phyloP scores from a whole-genome alignment of 2,329 filamentous ascomycete genomes.

The Talaromyces sp. region DNA sequence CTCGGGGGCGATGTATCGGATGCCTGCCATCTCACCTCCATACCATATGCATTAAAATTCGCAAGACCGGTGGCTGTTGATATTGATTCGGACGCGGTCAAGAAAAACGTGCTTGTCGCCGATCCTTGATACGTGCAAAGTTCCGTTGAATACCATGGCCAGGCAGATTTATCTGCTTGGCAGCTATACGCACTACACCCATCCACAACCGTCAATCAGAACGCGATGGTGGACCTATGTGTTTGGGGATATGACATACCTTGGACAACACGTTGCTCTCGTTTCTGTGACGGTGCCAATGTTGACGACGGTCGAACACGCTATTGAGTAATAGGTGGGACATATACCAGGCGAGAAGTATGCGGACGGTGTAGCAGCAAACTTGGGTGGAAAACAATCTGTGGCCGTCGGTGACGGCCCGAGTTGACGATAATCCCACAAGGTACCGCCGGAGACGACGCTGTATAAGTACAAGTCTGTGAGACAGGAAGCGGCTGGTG shows the following conservation, averaged over 20 bases:
- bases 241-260: not conserved
- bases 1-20: not conserved
- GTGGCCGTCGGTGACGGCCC: constrained; percentile 1
- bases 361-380: not conserved
- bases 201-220: not conserved
- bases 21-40: constrained; percentile 10
- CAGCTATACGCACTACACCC: constrained; percentile 7
- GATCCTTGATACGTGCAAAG: constrained; percentile 11
- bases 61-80: constrained; percentile 7
- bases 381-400: constrained; percentile 10
- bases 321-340: constrained; percentile 2
- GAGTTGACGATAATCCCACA: constrained; percentile 13
- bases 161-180: not conserved
- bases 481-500: constrained; percentile 11
- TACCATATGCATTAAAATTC: constrained; percentile 14
- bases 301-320: constrained; percentile 8
- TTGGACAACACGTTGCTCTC: constrained; percentile 14
- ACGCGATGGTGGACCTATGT: not conserved
- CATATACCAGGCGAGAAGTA: constrained; percentile 13
- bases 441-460: not conserved
- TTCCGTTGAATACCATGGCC: constrained; percentile 16
- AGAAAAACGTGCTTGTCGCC: constrained; percentile 3
- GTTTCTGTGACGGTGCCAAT: constrained; percentile 11
- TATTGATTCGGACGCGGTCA: not conserved
- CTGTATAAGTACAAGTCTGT: constrained; percentile 11